phyloP scores from a whole-genome alignment of 495 filamentous ascomycete species.

The Penicillium egyptiacum region DNA sequence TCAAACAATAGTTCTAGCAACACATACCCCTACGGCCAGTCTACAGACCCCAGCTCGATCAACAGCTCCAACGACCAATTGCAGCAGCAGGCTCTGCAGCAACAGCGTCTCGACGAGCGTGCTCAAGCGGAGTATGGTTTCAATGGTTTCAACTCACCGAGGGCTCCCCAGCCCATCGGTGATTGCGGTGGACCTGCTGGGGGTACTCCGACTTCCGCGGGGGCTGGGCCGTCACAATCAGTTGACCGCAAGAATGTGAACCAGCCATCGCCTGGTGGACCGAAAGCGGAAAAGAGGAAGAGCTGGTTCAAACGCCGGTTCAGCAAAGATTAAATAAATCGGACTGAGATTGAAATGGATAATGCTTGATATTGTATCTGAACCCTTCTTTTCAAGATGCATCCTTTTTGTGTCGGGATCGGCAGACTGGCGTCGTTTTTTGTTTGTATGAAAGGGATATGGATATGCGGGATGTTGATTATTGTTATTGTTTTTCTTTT shows the following conservation, averaged over 20 bases:
- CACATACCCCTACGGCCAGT: constrained; percentile 71
- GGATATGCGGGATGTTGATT: constrained; percentile 10
- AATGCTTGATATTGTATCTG: not conserved
- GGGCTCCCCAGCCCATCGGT: constrained; percentile 9
- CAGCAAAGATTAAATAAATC: constrained; percentile 57
- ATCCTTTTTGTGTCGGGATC: constrained; percentile 12
- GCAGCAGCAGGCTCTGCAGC: constrained; percentile 49
- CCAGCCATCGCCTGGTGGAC: not conserved
- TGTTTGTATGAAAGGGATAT: constrained; percentile 9
- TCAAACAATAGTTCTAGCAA: constrained; percentile 65
- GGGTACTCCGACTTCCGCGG: constrained; percentile 25
- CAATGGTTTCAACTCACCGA: constrained; percentile 45
- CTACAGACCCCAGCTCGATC: constrained; percentile 85
- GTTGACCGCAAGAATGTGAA: constrained; percentile 29
- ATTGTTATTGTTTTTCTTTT: constrained; percentile 4
- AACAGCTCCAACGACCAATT: constrained; percentile 85
- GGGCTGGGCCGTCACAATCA: not conserved
- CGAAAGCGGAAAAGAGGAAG: constrained; percentile 67
- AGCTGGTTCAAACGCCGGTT: constrained; percentile 86
- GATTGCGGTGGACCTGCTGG: constrained; percentile 29
- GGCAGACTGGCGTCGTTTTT: constrained; percentile 9
- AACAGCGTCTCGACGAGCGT: constrained; percentile 45
- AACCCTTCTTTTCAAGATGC: not conserved
- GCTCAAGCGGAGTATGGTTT: constrained; percentile 58
- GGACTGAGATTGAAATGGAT: constrained; percentile 1